phyloP scores from a whole-genome alignment of 768 basidiomycete species.

The Lentinula boryana region DNA sequence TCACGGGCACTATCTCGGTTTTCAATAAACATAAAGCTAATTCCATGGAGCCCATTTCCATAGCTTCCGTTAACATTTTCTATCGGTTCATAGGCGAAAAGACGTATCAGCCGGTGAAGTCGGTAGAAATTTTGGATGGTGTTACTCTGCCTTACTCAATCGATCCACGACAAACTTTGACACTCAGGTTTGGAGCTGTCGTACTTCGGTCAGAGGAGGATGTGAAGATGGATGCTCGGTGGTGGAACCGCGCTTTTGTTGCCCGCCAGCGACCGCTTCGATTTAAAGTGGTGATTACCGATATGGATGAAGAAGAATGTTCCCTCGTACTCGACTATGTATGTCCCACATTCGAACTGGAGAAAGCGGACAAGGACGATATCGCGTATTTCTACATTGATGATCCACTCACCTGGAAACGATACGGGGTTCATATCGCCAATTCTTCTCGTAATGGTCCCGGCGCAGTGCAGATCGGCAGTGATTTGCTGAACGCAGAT shows the following conservation, averaged over 20 bases:
- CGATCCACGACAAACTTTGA: slow-evolving; percentile 29
- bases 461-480: slow-evolving; percentile 18
- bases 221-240: slow-evolving; percentile 18
- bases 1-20: slow-evolving; percentile 26
- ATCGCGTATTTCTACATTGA: slow-evolving; percentile 30
- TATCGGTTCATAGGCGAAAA: slow-evolving; percentile 31
- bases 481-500: slow-evolving; percentile 17
- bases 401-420: slow-evolving; percentile 19
- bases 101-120: slow-evolving; percentile 23
- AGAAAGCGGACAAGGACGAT: slow-evolving; percentile 22
- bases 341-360: slow-evolving; percentile 17
- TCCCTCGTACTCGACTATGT: slow-evolving; percentile 34
- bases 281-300: slow-evolving; percentile 27
- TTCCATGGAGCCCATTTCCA: slow-evolving; percentile 26
- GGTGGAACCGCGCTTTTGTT: slow-evolving; percentile 28
- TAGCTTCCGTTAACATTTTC: slow-evolving; percentile 24
- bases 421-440: slow-evolving; percentile 21
- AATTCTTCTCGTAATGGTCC: slow-evolving; percentile 7
- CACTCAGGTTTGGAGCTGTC: slow-evolving; percentile 21
- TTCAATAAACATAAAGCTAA: slow-evolving; percentile 31
- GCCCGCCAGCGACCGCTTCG: slow-evolving; percentile 29
- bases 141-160: slow-evolving; percentile 25
- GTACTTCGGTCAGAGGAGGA: slow-evolving; percentile 30
- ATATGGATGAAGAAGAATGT: slow-evolving; percentile 33
- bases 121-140: slow-evolving; percentile 19